A percentile compares a stretch with the other conserved stretches of the same genome.
These are phyloP conservation scores for Paramecium sonneborni DNA, from an alignment of 73 alveolate genomes.

Conservation along the genomic window DNA sequence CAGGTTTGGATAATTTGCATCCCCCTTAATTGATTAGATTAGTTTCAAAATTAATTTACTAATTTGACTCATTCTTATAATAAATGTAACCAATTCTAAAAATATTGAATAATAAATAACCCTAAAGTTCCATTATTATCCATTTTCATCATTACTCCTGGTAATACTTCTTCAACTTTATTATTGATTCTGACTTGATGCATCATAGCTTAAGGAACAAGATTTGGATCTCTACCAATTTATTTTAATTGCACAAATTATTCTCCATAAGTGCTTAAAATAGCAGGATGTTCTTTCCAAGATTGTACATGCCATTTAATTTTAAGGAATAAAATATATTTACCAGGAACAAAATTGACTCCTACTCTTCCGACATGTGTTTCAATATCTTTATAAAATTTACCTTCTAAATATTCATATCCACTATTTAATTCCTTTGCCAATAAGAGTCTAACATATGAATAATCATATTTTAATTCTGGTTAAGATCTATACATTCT, in stretches of 20 bases:
- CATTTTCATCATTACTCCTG: not conserved
- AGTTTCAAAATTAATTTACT: not conserved
- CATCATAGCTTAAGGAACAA: not conserved
- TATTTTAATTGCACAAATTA: not conserved
- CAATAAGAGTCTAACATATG: conserved; percentile 12
- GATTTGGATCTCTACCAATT: not conserved
- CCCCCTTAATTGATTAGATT: not conserved
- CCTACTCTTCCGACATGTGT: conserved; percentile 18
- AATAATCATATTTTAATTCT: not conserved
- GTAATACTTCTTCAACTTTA: not conserved
- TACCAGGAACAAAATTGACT: not conserved
- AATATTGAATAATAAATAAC: not conserved
- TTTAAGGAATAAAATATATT: not conserved
- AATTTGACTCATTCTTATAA: not conserved
- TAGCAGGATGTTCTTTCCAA: not conserved
- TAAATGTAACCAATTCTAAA: not conserved
- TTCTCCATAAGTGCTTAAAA: not conserved
- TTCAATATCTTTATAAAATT: not conserved
- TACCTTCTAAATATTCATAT: not conserved
- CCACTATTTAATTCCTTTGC: not conserved
- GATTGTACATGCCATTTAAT: not conserved
- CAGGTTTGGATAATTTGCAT: conserved; percentile 46
- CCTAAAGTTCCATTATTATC: conserved; percentile 30
- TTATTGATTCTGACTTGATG: not conserved
- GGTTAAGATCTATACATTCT: conserved; percentile 43